phyloP scores from a whole-genome alignment of 805 yeast species.

The Spathaspora gorwiae region DNA sequence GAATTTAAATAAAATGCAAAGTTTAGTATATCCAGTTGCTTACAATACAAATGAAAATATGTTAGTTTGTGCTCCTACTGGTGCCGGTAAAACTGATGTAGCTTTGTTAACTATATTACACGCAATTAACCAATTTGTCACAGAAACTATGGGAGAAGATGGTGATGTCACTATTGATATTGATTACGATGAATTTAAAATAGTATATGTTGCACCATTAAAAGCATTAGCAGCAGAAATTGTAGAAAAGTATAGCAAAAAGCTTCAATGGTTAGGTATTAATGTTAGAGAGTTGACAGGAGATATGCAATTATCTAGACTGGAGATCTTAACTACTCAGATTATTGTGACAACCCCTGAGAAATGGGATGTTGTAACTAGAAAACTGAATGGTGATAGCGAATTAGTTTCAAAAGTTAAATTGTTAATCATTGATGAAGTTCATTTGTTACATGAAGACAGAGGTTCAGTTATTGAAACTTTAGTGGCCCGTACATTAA shows the following conservation, averaged over 20 bases:
- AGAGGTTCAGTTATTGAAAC: slow-evolving; percentile 98
- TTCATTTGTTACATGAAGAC: slow-evolving; percentile 93
- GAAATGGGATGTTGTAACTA: slow-evolving; percentile 97
- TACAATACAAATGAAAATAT: slow-evolving; percentile 90
- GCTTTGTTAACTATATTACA: slow-evolving; percentile 79
- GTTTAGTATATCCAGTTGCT: slow-evolving; percentile 86
- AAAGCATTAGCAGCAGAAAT: slow-evolving; percentile 97
- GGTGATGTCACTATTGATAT: slow-evolving; percentile 55
- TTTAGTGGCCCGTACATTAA: slow-evolving; percentile 83
- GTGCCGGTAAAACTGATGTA: slow-evolving; percentile 96
- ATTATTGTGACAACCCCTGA: slow-evolving; percentile 92
- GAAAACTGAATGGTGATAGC: slow-evolving; percentile 85
- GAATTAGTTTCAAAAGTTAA: slow-evolving; percentile 82
- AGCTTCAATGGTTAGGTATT: slow-evolving; percentile 80
- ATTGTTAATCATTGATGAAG: slow-evolving; percentile 89
- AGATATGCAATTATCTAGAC: slow-evolving; percentile 72
- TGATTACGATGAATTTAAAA: slow-evolving; percentile 80
- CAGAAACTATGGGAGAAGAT: slow-evolving; percentile 43
- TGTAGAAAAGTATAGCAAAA: slow-evolving; percentile 78
- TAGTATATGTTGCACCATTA: slow-evolving; percentile 87
- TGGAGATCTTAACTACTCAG: slow-evolving; percentile 75
- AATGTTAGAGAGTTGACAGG: slow-evolving; percentile 89
- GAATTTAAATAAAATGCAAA: slow-evolving; percentile 81
- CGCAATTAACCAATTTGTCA: slow-evolving; percentile 67
- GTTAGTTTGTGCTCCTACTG: slow-evolving; percentile 96